Conservation (phyloP, 164 flowering plant genomes). For the Magnolia sinica region DNA sequence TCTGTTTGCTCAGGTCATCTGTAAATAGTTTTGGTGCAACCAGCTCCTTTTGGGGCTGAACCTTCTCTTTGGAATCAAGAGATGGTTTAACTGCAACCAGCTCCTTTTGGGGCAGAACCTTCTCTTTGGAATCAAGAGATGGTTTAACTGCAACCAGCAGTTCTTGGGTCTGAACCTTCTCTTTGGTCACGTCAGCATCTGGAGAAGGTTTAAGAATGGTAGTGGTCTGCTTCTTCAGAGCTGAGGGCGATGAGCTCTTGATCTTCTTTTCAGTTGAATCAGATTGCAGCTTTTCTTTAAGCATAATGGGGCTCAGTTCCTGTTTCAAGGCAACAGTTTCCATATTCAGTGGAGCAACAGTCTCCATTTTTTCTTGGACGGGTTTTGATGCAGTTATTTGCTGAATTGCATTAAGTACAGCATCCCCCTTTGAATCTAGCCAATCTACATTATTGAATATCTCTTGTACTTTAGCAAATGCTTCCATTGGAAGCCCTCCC, state of each 20-base stretch:
- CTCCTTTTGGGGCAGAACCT: constrained; percentile 28
- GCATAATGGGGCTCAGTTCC: constrained; percentile 23
- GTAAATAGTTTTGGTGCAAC: constrained; percentile 17
- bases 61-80: constrained; percentile 35
- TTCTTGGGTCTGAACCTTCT: constrained; percentile 34
- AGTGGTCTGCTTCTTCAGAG: constrained; percentile 8
- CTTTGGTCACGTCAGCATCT: constrained; percentile 20
- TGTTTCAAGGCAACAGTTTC: constrained; percentile 18
- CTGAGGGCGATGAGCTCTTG: constrained; percentile 6
- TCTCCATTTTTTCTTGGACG: constrained; percentile 41
- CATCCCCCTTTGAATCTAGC: constrained; percentile 60
- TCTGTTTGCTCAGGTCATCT: constrained; percentile 32
- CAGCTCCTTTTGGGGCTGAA: constrained; percentile 24
- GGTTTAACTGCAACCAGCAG: constrained; percentile 6
- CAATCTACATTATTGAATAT: constrained; percentile 73
- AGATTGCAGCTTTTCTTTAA: constrained; percentile 5
- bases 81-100: constrained; percentile 8
- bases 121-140: constrained; percentile 33
- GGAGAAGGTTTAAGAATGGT: constrained; percentile 16
- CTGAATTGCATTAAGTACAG: constrained; percentile 47
- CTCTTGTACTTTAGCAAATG: constrained; percentile 80
- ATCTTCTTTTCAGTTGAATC: constrained; percentile 22
- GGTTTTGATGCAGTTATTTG: constrained; percentile 42
- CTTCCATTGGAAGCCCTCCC: constrained; percentile 88
- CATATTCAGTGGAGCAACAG: constrained; percentile 20